phyloP scores from a whole-genome alignment of 2,329 filamentous ascomycete genomes.

The Beauveria bassiana region DNA sequence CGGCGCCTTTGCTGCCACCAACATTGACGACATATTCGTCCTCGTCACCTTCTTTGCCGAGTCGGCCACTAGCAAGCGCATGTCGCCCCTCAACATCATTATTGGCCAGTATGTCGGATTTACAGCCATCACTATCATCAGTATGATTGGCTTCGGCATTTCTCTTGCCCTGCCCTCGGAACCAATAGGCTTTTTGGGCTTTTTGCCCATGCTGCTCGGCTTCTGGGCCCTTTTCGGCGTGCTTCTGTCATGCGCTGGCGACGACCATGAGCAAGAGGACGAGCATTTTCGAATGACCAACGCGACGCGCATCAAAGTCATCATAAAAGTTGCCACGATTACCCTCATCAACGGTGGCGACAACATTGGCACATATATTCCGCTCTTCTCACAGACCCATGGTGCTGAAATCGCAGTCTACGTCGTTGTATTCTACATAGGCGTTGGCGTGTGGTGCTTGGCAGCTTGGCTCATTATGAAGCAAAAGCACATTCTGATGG shows the following conservation, averaged over 20 bases:
- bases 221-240: constrained; percentile 21
- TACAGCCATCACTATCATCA: constrained; percentile 25
- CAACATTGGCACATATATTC: constrained; percentile 28
- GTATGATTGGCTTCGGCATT: constrained; percentile 27
- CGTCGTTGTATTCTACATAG: constrained; percentile 24
- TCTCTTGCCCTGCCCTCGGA: constrained; percentile 24
- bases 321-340: constrained; percentile 23
- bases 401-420: constrained; percentile 26
- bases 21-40: constrained; percentile 31
- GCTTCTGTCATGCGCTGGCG: constrained; percentile 16
- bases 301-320: constrained; percentile 13
- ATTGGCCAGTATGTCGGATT: constrained; percentile 26
- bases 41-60: constrained; percentile 30
- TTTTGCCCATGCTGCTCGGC: constrained; percentile 25
- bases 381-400: constrained; percentile 25
- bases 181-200: constrained; percentile 28
- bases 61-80: constrained; percentile 19
- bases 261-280: constrained; percentile 11
- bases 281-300: constrained; percentile 1
- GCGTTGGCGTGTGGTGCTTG: constrained; percentile 25
- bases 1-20: constrained; percentile 22
- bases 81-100: constrained; percentile 18
- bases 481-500: constrained; percentile 22
- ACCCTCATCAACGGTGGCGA: constrained; percentile 29
- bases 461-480: constrained; percentile 23